A percentile compares a stretch with the other conserved stretches of the same genome.
Conservation (phyloP, 2,329 filamentous ascomycete species). For the Teratosphaeria nubilosa region DNA sequence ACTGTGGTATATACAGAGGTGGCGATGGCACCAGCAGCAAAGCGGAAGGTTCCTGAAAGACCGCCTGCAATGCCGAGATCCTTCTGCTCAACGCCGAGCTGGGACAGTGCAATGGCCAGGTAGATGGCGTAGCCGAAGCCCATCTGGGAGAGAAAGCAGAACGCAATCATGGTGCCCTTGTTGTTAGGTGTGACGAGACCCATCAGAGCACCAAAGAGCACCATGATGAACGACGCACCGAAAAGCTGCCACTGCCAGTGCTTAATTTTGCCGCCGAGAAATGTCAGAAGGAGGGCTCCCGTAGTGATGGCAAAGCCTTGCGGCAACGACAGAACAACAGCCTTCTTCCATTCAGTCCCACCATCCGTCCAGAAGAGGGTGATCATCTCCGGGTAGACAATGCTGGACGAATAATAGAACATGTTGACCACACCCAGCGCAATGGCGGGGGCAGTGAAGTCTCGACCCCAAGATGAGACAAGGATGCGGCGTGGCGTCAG, state of each 20-base stretch:
- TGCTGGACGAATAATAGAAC: slow-evolving; percentile 39
- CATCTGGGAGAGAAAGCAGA: slow-evolving; percentile 36
- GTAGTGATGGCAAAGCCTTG: slow-evolving; percentile 37
- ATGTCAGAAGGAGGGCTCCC: slow-evolving; percentile 33
- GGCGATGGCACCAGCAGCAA: neutral
- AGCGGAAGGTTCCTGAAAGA: slow-evolving; percentile 25
- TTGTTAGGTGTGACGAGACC: slow-evolving; percentile 34
- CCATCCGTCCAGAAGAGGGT: slow-evolving; percentile 29
- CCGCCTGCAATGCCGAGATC: slow-evolving; percentile 38
- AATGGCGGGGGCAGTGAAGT: slow-evolving; percentile 31
- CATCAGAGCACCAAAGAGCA: slow-evolving; percentile 38
- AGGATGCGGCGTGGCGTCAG: slow-evolving; percentile 39
- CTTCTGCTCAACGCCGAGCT: slow-evolving; percentile 41
- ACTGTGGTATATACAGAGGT: neutral
- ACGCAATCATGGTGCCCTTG: slow-evolving; percentile 33
- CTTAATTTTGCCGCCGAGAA: slow-evolving; percentile 34
- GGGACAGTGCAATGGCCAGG: slow-evolving; percentile 39
- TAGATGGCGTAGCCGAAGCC: slow-evolving; percentile 41
- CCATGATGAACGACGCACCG: slow-evolving; percentile 36
- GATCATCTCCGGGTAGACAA: slow-evolving; percentile 29
- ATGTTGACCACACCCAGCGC: slow-evolving; percentile 40
- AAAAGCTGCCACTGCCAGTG: slow-evolving; percentile 41
- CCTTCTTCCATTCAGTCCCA: slow-evolving; percentile 7
- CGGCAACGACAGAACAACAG: slow-evolving; percentile 31
- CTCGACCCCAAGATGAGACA: slow-evolving; percentile 34